These are phyloP conservation scores for Penicillium sp. DNA, from an alignment of 2,329 filamentous ascomycete species.

Conservation along the genomic window DNA sequence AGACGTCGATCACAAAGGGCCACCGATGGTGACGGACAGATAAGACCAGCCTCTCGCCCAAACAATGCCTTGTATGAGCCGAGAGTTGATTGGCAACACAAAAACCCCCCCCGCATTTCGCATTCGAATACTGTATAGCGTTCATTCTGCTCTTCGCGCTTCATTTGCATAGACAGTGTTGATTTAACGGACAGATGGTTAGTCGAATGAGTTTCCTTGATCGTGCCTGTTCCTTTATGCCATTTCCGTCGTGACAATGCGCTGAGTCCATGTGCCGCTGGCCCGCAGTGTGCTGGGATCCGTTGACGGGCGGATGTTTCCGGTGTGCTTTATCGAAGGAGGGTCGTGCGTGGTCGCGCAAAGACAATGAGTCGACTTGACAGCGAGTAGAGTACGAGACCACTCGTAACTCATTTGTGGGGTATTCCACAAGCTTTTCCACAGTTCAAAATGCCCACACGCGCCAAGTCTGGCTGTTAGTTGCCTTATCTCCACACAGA, in stretches of 20 bases:
- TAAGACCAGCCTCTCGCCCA: not conserved
- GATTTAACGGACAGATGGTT: constrained; percentile 20
- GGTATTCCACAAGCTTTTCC: too few relatives aligned
- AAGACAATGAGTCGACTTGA: not conserved
- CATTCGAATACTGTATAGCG: constrained; percentile 4
- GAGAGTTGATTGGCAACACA: not conserved
- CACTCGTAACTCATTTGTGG: not conserved
- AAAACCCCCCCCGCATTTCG: not conserved
- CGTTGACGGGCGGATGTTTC: not conserved
- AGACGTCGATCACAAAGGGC: not conserved
- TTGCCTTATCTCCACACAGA: not conserved
- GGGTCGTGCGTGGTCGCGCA: not conserved
- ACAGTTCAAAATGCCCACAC: not conserved
- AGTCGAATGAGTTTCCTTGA: constrained; percentile 17
- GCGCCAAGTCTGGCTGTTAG: not conserved
- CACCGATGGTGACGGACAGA: not conserved
- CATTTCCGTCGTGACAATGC: not conserved
- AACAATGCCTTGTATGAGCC: not conserved
- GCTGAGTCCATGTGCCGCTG: not conserved
- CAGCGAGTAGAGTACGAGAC: not conserved
- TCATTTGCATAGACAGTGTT: constrained; percentile 12
- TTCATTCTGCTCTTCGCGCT: constrained; percentile 9
- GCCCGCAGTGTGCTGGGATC: not conserved
- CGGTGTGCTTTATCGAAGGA: not conserved
- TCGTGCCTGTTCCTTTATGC: constrained; percentile 2